Conservation (phyloP, 257 asterid genomes). For the Nicotiana tabacum region DNA sequence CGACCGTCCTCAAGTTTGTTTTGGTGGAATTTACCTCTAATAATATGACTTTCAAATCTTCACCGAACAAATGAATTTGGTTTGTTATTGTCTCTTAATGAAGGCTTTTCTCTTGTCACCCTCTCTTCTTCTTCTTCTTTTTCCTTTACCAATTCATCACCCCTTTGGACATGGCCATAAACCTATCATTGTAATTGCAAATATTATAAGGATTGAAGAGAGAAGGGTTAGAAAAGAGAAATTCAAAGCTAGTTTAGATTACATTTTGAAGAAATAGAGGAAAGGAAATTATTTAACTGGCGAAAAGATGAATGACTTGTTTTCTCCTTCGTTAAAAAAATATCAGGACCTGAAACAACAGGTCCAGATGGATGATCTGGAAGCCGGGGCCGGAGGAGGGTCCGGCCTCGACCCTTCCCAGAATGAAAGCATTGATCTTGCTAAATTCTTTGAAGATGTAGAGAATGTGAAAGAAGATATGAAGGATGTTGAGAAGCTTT, state of each 20-base stretch:
- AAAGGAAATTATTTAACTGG: no score
- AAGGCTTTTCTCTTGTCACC: conserved; percentile 19
- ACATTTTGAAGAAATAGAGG: no score
- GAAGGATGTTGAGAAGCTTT: conserved; percentile 24
- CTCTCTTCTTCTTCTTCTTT: conserved; percentile 8
- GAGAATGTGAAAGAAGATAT: conserved; percentile 37
- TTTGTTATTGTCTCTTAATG: conserved; percentile 9
- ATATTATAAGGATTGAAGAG: conserved; percentile 16
- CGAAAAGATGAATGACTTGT: conserved; percentile 34
- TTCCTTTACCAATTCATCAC: conserved; percentile 9
- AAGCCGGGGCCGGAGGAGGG: conserved; percentile 9
- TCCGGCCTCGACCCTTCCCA: neutral
- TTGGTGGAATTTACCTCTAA: conserved; percentile 19
- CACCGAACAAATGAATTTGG: conserved; percentile 11
- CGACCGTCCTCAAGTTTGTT: conserved; percentile 21
- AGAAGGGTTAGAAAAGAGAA: conserved; percentile 15
- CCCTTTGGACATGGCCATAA: conserved; percentile 1
- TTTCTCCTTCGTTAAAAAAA: conserved; percentile 31
- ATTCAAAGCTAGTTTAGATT: neutral
- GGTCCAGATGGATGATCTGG: conserved; percentile 30
- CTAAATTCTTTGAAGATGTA: conserved; percentile 29
- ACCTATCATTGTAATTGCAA: neutral
- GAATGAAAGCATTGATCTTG: conserved; percentile 17
- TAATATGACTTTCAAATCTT: neutral
- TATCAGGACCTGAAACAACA: conserved; percentile 33